Conservation (phyloP, 164 flowering plant species). For the Liquidambar formosana region DNA sequence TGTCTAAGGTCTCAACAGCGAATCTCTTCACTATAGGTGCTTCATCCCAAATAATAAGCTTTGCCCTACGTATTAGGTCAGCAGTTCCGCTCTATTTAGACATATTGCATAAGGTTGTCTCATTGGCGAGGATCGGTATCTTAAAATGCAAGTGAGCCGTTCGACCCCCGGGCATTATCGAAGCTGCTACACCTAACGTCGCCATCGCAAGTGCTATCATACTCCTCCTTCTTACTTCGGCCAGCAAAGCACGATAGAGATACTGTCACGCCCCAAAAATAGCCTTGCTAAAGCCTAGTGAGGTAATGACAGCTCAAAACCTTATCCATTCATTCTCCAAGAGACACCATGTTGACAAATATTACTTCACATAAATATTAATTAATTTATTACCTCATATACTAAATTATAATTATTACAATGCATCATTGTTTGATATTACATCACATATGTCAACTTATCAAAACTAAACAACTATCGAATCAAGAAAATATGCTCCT, state of each 20-base stretch:
- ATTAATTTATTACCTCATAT: too few species aligned
- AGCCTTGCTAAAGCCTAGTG: too few species aligned
- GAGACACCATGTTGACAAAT: too few species aligned
- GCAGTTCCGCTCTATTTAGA: constrained; percentile 8
- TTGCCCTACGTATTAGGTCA: background rate
- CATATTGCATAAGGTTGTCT: background rate
- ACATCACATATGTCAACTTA: too few species aligned
- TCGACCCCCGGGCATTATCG: constrained; percentile 18
- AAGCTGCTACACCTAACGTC: constrained; percentile 19
- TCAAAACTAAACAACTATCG: too few species aligned
- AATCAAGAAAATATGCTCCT: too few species aligned
- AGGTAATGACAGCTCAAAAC: too few species aligned
- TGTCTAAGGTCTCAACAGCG: constrained; percentile 10
- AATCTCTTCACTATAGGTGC: constrained; percentile 1
- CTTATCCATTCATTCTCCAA: too few species aligned
- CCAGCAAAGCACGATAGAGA: constrained; percentile 17
- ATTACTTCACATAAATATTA: too few species aligned
- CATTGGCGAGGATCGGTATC: constrained; percentile 1
- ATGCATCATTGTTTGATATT: too few species aligned
- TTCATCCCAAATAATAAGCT: constrained; percentile 16
- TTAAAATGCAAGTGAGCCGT: constrained; percentile 33
- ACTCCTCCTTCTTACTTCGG: constrained; percentile 3
- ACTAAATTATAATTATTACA: too few species aligned
- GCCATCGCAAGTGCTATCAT: constrained; percentile 14
- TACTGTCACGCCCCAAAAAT: too few species aligned